A percentile compares a stretch with the other conserved stretches of the same genome.
phyloP scores from a whole-genome alignment of 2,329 filamentous ascomycete species.

The Ascocoryne sarcoides region DNA sequence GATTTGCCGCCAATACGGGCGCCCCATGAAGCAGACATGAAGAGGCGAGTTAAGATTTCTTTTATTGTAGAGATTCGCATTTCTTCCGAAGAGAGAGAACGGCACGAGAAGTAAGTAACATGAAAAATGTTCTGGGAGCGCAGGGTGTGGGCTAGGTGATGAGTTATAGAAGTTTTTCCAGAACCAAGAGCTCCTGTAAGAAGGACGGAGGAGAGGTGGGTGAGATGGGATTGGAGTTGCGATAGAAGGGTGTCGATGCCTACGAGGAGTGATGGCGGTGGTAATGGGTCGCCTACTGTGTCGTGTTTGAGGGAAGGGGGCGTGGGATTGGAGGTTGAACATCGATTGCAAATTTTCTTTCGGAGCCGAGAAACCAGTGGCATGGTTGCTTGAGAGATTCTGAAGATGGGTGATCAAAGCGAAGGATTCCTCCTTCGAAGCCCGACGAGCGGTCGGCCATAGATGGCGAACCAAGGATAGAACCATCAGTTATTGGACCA shows the following conservation, averaged over 20 bases:
- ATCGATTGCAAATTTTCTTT: slow-evolving; percentile 64
- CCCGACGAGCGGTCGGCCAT: slow-evolving; percentile 44
- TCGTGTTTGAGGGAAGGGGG: slow-evolving; percentile 46
- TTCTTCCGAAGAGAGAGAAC: slow-evolving; percentile 83
- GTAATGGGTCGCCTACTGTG: slow-evolving; percentile 45
- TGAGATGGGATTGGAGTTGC: slow-evolving; percentile 66
- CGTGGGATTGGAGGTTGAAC: slow-evolving; percentile 65
- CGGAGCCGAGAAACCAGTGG: slow-evolving; percentile 70
- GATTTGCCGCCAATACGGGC: slow-evolving; percentile 76
- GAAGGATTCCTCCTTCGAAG: slow-evolving; percentile 79
- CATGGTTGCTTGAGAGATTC: slow-evolving; percentile 40
- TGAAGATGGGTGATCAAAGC: slow-evolving; percentile 55
- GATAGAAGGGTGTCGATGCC: slow-evolving; percentile 73
- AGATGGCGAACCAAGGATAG: slow-evolving; percentile 56
- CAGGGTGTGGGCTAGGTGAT: slow-evolving; percentile 65
- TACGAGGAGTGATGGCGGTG: slow-evolving; percentile 51
- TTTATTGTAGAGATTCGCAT: slow-evolving; percentile 84
- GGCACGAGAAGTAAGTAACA: slow-evolving; percentile 77
- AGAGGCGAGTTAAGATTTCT: slow-evolving; percentile 73
- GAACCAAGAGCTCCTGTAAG: slow-evolving; percentile 83
- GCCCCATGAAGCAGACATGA: slow-evolving; percentile 86
- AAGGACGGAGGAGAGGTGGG: slow-evolving; percentile 80
- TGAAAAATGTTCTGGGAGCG: slow-evolving; percentile 69
- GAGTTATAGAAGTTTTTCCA: slow-evolving; percentile 77
- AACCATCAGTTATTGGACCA: slow-evolving; percentile 83